Conservation (phyloP, 73 alveolate species). For the Paramecium pentaurelia region DNA sequence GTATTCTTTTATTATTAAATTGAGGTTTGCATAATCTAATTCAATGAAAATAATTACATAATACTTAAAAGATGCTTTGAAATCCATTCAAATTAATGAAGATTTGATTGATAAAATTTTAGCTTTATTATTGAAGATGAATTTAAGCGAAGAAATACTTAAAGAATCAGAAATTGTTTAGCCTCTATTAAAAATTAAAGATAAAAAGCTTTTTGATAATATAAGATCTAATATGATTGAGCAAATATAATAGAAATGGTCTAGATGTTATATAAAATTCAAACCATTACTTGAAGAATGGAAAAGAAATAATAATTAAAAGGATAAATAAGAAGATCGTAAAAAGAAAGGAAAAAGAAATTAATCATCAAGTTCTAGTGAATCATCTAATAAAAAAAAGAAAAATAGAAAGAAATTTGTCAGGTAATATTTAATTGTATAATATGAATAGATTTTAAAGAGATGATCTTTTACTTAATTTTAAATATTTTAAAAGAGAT, state of each 20-base stretch:
- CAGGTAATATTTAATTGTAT: background rate
- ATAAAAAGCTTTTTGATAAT: background rate
- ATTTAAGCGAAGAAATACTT: background rate
- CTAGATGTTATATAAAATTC: background rate
- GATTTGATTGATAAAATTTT: constrained; percentile 17
- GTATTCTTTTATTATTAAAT: background rate
- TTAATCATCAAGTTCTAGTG: background rate
- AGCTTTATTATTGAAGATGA: background rate
- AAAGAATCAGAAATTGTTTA: background rate
- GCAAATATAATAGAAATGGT: background rate
- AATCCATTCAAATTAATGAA: background rate
- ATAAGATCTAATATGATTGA: background rate
- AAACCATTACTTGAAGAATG: background rate
- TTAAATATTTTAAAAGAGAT: background rate
- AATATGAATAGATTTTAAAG: background rate
- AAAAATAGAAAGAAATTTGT: background rate
- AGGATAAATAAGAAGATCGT: background rate
- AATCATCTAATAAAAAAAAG: background rate
- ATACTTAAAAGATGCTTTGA: background rate
- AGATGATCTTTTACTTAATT: background rate
- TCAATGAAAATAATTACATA: background rate
- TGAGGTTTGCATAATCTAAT: background rate
- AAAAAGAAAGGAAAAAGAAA: background rate
- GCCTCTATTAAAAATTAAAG: background rate
- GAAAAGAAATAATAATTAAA: background rate